Evolutionary conservation across 2,329 filamentous ascomycete species (phyloP).

Genomic region (Fusarium sp.): DNA sequence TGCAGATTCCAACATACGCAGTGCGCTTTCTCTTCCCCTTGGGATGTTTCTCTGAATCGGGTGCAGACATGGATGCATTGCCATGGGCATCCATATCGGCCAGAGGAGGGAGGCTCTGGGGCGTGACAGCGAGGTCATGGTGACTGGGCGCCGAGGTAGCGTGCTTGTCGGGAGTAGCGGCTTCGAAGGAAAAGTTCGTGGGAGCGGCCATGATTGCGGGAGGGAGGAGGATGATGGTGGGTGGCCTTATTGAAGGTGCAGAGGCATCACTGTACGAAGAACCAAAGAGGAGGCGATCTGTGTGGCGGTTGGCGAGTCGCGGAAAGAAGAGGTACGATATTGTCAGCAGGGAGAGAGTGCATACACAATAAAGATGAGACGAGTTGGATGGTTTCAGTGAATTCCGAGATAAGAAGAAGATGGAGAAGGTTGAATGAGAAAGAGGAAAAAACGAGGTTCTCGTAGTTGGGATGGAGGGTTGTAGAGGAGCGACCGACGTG

Average conservation of each 20-base stretch:
- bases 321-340: constrained; percentile 10
- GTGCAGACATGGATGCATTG: constrained; percentile 26
- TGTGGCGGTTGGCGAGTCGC: constrained; percentile 21
- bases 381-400: constrained; percentile 5
- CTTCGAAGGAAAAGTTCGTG: constrained; percentile 39
- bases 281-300: constrained; percentile 35
- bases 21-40: constrained; percentile 74
- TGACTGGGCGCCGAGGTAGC: constrained; percentile 41
- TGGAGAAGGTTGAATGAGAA: constrained; percentile 12
- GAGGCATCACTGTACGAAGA: constrained; percentile 47
- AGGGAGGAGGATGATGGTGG: constrained; percentile 35
- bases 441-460: constrained; percentile 39
- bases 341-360: constrained; percentile 8
- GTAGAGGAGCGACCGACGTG: constrained; percentile 48
- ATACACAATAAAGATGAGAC: constrained; percentile 6
- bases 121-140: constrained; percentile 44
- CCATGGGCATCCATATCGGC: constrained; percentile 36
- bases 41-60: constrained; percentile 61
- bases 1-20: constrained; percentile 59
- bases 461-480: constrained; percentile 20
- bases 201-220: constrained; percentile 48
- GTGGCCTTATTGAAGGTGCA: constrained; percentile 47
- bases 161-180: constrained; percentile 46
- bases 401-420: constrained; percentile 19
- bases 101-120: constrained; percentile 44